Evolutionary conservation across 495 filamentous ascomycete genomes (phyloP).

Genomic region (Thermochaetoides thermophila): DNA sequence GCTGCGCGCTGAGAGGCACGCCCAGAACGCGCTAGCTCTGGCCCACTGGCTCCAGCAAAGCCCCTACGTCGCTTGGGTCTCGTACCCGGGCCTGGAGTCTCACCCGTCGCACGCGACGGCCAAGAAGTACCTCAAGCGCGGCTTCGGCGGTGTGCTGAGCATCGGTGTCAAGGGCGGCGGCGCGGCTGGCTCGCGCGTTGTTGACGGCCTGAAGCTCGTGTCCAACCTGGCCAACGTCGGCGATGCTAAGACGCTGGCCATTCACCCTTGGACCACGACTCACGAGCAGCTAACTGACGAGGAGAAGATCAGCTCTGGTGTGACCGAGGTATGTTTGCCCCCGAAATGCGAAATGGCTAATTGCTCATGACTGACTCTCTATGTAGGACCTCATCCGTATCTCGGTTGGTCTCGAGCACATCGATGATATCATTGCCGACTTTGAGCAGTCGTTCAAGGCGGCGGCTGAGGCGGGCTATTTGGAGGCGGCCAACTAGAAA

Average conservation of each 20-base stretch:
- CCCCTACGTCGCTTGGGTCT: conserved; percentile 80
- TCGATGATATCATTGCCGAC: conserved; percentile 94
- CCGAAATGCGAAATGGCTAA: background rate
- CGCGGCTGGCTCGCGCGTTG: conserved; percentile 66
- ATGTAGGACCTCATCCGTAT: conserved; percentile 73
- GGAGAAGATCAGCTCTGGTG: conserved; percentile 69
- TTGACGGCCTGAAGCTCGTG: conserved; percentile 89
- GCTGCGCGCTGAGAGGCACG: conserved; percentile 76
- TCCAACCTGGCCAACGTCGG: conserved; percentile 76
- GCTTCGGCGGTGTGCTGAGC: conserved; percentile 83
- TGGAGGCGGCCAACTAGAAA: background rate
- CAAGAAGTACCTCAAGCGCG: conserved; percentile 79
- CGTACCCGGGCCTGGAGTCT: conserved; percentile 76
- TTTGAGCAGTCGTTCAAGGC: conserved; percentile 82
- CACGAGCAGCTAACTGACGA: conserved; percentile 84
- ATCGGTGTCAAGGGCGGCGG: conserved; percentile 88
- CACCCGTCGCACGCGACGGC: conserved; percentile 68
- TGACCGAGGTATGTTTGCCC: conserved; percentile 45
- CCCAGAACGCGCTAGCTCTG: conserved; percentile 65
- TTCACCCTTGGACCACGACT: conserved; percentile 93
- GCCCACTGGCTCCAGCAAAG: conserved; percentile 77
- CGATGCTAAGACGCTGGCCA: conserved; percentile 82
- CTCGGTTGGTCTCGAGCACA: conserved; percentile 93
- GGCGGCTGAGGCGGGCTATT: conserved; percentile 17
- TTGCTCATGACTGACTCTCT: background rate